Conservation (phyloP, 108 stramenopile species). For the Mediolabrus comicus region DNA sequence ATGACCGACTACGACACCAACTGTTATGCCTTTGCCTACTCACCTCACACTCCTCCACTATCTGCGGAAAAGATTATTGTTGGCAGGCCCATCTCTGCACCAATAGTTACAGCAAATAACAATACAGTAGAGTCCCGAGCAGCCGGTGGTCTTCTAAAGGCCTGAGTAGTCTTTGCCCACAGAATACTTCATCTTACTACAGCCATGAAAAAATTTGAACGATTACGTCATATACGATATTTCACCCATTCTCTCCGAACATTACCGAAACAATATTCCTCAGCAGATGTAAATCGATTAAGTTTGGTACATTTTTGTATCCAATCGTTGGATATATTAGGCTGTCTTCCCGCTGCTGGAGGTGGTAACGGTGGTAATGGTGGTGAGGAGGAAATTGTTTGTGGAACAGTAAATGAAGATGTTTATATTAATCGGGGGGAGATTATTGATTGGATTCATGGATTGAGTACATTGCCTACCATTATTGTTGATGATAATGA, state of each 20-base stretch:
- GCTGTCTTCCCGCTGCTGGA: slow-evolving; percentile 44
- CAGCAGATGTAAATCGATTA: slow-evolving; percentile 71
- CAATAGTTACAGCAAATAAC: too few species aligned
- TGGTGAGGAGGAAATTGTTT: not conserved
- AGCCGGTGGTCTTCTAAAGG: too few species aligned
- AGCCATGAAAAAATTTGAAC: slow-evolving; percentile 51
- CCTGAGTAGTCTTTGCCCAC: too few species aligned
- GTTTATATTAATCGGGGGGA: slow-evolving; percentile 34
- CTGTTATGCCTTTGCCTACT: too few species aligned
- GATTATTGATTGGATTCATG: slow-evolving; percentile 71
- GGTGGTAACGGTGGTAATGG: too few species aligned
- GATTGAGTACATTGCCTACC: slow-evolving; percentile 34
- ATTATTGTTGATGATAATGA: not conserved
- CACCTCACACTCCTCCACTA: too few species aligned
- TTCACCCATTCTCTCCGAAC: slow-evolving; percentile 53
- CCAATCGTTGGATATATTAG: slow-evolving; percentile 69
- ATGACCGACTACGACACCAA: too few species aligned
- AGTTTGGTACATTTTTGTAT: slow-evolving; percentile 75
- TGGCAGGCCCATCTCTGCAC: too few species aligned
- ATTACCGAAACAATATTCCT: slow-evolving; percentile 51
- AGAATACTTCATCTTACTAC: not conserved
- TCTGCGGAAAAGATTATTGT: too few species aligned
- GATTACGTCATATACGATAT: slow-evolving; percentile 58
- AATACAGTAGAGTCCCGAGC: too few species aligned
- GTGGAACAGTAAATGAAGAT: slow-evolving; percentile 13